Evolutionary conservation across 1,139 yeast species (phyloP), one percentile per base, ranked within the genome.

Genomic region (Yamadazyma siamensis): DNA sequence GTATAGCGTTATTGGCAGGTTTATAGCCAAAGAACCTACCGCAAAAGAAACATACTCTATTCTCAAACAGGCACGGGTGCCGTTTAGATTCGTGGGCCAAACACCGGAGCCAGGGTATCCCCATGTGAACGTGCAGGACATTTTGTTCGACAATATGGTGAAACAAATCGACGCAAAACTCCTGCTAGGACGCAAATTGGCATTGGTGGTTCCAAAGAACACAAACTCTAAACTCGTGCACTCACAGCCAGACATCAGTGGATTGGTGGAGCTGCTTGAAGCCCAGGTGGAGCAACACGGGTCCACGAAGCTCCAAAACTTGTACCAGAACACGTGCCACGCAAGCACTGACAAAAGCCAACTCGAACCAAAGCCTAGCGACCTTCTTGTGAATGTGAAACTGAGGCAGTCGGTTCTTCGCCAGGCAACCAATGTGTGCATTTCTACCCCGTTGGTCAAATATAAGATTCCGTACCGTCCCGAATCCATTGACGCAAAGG

Each of bases 21-120:
- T 67, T 29, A 61, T 68, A 31, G 73, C 73, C 27, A 54, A 61
- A 30, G 63, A n/a, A n/a, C n/a, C n/a, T n/a, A n/a, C n/a, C n/a
- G n/a, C n/a, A n/a, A n/a, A n/a, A n/a, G n/a, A n/a, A n/a, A n/a
- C n/a, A n/a, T n/a, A n/a, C n/a, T n/a, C n/a, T n/a, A n/a, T n/a
- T n/a, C n/a, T n/a, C n/a, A n/a, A n/a, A n/a, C n/a, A n/a, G n/a
- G n/a, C n/a, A n/a, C n/a, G n/a, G n/a, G n/a, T n/a, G n/a, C n/a
- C n/a, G n/a, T n/a, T n/a, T n/a, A n/a, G n/a, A n/a, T n/a, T n/a
- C n/a, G n/a, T n/a, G n/a, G n/a, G n/a, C n/a, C n/a, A n/a, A n/a
- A n/a, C n/a, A n/a, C n/a, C n/a, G n/a, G n/a, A n/a, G n/a, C n/a
- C n/a, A n/a, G n/a, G n/a, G n/a, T n/a, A n/a, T n/a, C n/a, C n/a